These are phyloP conservation scores for Aureobasidium musti DNA, from an alignment of 2,329 filamentous ascomycete species.

Conservation along the genomic window DNA sequence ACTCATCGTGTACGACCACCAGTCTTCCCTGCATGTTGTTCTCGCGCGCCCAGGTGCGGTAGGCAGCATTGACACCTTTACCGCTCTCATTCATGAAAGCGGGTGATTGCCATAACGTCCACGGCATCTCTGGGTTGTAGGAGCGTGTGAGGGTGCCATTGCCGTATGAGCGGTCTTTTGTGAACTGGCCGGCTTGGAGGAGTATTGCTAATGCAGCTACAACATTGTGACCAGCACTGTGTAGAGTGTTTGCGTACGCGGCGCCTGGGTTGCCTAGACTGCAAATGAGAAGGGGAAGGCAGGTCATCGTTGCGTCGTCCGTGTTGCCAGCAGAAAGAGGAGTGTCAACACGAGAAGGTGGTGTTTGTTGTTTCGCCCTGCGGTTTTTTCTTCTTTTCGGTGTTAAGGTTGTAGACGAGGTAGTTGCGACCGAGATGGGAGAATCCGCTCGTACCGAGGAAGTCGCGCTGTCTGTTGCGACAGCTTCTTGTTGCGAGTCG, in stretches of 20 bases:
- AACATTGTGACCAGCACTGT: conserved; percentile 82
- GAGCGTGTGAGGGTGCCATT: conserved; percentile 35
- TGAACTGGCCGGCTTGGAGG: conserved; percentile 42
- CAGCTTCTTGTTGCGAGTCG: conserved; percentile 9
- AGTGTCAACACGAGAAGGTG: background rate
- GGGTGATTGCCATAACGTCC: conserved; percentile 72
- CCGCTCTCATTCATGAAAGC: conserved; percentile 85
- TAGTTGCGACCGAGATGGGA: background rate
- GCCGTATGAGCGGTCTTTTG: conserved; percentile 44
- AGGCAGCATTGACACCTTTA: conserved; percentile 65
- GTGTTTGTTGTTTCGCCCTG: background rate
- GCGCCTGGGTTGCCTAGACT: conserved; percentile 82
- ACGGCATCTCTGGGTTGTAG: conserved; percentile 42
- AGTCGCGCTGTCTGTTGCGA: conserved; percentile 3
- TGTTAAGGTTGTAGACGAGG: conserved; percentile 13
- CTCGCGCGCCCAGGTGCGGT: conserved; percentile 56
- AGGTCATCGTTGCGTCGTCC: conserved; percentile 11
- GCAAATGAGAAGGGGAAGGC: conserved; percentile 67
- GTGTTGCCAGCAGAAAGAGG: background rate
- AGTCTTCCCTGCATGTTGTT: conserved; percentile 52
- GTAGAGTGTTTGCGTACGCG: conserved; percentile 72
- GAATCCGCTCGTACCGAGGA: background rate
- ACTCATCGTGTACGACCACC: conserved; percentile 84
- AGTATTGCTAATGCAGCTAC: conserved; percentile 61
- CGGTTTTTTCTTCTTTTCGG: conserved; percentile 6